phyloP scores from a whole-genome alignment of 129 eudicot species.

The sunflower (Helianthus annuus) region HanXRQr2.0-SUNRISE NC_035448.2:138177853-138178352 shows the following conservation, averaged over 20 bases:
- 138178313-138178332: neutral
- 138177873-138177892: neutral
- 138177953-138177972: neutral
- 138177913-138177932: neutral
- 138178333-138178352: slow-evolving; percentile 13
- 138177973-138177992: neutral
- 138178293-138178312: neutral
- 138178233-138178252: neutral
- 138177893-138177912: neutral
- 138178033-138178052: neutral
- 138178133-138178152: neutral
- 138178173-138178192: neutral
- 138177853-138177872: neutral
- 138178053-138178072: neutral
- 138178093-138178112: slow-evolving; percentile 10
- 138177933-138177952: neutral
- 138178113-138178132: slow-evolving; percentile 1
- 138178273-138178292: slow-evolving; percentile 3
- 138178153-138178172: neutral
- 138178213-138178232: neutral
- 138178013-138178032: neutral
- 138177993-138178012: neutral
- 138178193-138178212: neutral
- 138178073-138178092: slow-evolving; percentile 10
- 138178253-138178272: neutral